phyloP scores from a whole-genome alignment of 495 filamentous ascomycete genomes.

The Terfezia claveryi region DNA sequence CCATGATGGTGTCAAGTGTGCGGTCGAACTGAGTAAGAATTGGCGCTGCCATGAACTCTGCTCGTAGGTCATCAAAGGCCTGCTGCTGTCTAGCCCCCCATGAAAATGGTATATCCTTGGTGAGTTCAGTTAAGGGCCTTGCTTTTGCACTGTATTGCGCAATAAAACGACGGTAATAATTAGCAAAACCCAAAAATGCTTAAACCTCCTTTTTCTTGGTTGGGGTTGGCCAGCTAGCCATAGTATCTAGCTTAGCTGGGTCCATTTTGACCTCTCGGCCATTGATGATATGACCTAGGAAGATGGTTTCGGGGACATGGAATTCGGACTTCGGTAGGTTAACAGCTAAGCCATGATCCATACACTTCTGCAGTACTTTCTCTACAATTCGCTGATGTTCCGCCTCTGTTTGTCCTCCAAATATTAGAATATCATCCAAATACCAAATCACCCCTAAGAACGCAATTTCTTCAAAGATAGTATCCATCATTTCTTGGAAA shows the following conservation, averaged over 20 bases:
- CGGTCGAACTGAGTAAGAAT: neutral
- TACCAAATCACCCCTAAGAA: constrained; percentile 16
- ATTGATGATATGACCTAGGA: constrained; percentile 3
- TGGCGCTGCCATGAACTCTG: neutral
- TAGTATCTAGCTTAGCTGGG: neutral
- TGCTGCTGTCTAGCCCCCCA: neutral
- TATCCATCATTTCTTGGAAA: constrained; percentile 18
- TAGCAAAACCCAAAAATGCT: constrained; percentile 10
- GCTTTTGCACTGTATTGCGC: neutral
- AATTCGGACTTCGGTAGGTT: constrained; percentile 4
- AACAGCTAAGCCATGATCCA: neutral
- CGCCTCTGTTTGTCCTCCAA: constrained; percentile 5
- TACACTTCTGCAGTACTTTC: constrained; percentile 4
- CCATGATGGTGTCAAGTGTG: neutral
- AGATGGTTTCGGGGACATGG: neutral
- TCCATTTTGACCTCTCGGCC: constrained; percentile 1
- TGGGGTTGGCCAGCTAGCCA: constrained; percentile 3
- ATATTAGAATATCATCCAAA: constrained; percentile 22
- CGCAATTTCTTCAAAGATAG: constrained; percentile 8
- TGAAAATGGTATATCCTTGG: neutral
- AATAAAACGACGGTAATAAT: constrained; percentile 7
- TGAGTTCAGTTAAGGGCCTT: constrained; percentile 2
- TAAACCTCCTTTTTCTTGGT: constrained; percentile 8
- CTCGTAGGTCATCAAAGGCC: neutral
- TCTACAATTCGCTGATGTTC: constrained; percentile 7